A percentile compares a stretch with the other conserved stretches of the same genome.
Evolutionary conservation across 1,284 basidiomycete genomes (phyloP).

Genomic region (Hortiboletus rubellus): DNA sequence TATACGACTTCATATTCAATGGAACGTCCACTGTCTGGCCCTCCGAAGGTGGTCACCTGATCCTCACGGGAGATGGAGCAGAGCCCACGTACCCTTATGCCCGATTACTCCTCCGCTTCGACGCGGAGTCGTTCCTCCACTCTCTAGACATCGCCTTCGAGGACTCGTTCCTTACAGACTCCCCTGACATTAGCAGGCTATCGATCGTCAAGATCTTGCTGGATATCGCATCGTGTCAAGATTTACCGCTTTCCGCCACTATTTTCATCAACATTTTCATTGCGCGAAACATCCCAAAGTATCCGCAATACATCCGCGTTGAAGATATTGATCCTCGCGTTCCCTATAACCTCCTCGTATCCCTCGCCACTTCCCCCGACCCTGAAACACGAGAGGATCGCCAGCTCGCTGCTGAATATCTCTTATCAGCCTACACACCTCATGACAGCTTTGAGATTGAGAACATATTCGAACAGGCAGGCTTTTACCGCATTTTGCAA

Average conservation of each 20-base stretch:
- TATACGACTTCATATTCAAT: slow-evolving; percentile 84
- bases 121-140: slow-evolving; percentile 94
- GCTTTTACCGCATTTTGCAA: slow-evolving; percentile 90
- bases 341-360: slow-evolving; percentile 76
- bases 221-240: slow-evolving; percentile 66
- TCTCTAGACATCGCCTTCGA: slow-evolving; percentile 95
- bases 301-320: slow-evolving; percentile 78
- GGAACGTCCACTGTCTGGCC: slow-evolving; percentile 84
- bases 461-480: slow-evolving; percentile 74
- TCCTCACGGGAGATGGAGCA: slow-evolving; percentile 67
- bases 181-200: slow-evolving; percentile 70
- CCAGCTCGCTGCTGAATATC: slow-evolving; percentile 92
- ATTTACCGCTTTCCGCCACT: slow-evolving; percentile 59
- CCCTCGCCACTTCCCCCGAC: slow-evolving; percentile 67
- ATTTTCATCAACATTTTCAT: slow-evolving; percentile 95
- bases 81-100: slow-evolving; percentile 91
- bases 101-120: slow-evolving; percentile 81
- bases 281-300: slow-evolving; percentile 95
- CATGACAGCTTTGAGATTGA: slow-evolving; percentile 72
- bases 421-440: slow-evolving; percentile 91
- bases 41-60: slow-evolving; percentile 66
- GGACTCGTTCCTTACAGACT: slow-evolving; percentile 83
- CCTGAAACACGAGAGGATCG: slow-evolving; percentile 88
- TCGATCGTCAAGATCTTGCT: slow-evolving; percentile 84
- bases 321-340: slow-evolving; percentile 41